A percentile compares a stretch with the other conserved stretches of the same genome.
phyloP scores from a whole-genome alignment of 257 asterid genomes.

The Solanum medicagineum region DNA sequence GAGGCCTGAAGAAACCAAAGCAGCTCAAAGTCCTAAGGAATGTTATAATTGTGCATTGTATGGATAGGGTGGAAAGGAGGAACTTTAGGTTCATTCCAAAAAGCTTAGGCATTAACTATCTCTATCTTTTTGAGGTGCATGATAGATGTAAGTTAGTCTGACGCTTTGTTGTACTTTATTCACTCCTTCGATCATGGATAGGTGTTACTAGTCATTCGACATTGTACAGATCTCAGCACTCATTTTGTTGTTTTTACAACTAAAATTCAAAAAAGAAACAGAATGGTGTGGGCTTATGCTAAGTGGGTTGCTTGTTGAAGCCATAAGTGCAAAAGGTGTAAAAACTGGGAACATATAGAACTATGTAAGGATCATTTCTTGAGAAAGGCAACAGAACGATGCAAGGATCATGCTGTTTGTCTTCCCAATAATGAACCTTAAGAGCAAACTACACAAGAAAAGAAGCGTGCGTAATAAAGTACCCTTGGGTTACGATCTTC shows the following conservation, averaged over 20 bases:
- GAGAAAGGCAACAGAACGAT: neutral
- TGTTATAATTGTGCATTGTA: neutral
- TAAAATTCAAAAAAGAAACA: neutral
- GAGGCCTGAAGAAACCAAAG: neutral
- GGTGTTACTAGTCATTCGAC: neutral
- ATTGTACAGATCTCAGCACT: neutral
- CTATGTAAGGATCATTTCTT: neutral
- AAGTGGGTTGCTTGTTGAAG: neutral
- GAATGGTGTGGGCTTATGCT: neutral
- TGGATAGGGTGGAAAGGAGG: neutral
- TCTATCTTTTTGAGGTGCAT: neutral
- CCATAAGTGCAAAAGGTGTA: neutral
- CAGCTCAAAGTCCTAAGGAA: neutral
- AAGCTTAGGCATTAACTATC: neutral
- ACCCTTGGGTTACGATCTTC: neutral
- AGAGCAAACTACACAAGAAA: neutral
- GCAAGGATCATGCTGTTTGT: neutral
- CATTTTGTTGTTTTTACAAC: neutral
- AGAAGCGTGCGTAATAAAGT: neutral
- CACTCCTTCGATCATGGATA: neutral
- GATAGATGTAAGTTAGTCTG: neutral
- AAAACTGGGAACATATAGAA: neutral
- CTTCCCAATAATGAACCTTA: neutral
- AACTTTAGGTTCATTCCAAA: neutral
- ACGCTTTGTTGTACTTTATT: neutral